Evolutionary conservation across 2,329 filamentous ascomycete genomes (phyloP), one percentile per base, ranked within the genome.

Genomic region (Chaetomiaceae sp.): DNA sequence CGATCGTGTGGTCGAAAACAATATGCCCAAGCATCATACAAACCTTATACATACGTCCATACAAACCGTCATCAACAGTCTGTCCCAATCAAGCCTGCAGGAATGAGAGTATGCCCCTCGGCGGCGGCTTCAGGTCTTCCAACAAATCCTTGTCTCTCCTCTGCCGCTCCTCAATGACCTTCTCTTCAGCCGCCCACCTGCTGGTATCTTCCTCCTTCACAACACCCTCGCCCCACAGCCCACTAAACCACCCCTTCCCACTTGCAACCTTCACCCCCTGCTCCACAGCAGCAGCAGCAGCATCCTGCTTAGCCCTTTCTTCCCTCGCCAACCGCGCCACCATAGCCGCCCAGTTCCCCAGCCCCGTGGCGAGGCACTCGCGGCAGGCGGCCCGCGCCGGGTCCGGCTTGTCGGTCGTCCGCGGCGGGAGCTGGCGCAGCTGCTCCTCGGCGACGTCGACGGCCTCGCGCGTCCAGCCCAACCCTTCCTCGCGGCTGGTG

Each of bases 381-480:
- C 78, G 78, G 62, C 90, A 95, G 32, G 78, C 81, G 52, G 76
- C 74, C 55, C 70, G 73, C 4, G 74, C 72, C 6, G 62, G 64
- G 34, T 57, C 60, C 35, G 29, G 12, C 8, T 66, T 58, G 33
- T 63, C 55, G 45, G 58, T 48, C 52, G 60, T 54, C 26, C 37
- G 37, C 45, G 58, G 46, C 54, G 43, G 43, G 60, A 77, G 62
- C 17, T 57, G 65, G 55, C 73, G 77, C 34, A 81, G 73, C 58
- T 81, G 81, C 50, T 82, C 74, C 65, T 90, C 89, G 3, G 89
- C 85, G 1, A 86, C 69, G 55, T 90, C 84, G 26, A 95, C 88
- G 20, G 85, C 89, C 52, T 95, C 88, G 45, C 88, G 79, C 1
- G 91, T 95, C 91, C 91, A 97, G 6, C 82, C 81, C 2, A 96